Evolutionary conservation across 2,329 filamentous ascomycete genomes (phyloP).

Genomic region (Neocucurbitaria cava): DNA sequence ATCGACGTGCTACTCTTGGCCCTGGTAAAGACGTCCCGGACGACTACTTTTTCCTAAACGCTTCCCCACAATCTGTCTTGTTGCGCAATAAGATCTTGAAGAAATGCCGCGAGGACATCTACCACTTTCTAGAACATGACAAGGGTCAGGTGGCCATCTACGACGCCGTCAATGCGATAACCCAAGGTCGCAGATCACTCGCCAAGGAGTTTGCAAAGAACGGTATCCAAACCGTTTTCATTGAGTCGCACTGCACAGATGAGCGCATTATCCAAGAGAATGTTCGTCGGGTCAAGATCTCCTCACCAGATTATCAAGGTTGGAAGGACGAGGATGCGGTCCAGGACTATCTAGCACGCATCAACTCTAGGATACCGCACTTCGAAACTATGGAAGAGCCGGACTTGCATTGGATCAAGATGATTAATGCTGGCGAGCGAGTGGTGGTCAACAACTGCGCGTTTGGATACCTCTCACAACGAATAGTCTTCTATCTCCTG

Average conservation of each 20-base stretch:
- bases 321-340: slow-evolving; percentile 95
- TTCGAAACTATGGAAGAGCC: slow-evolving; percentile 96
- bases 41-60: slow-evolving; percentile 97
- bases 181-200: slow-evolving; percentile 79
- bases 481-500: slow-evolving; percentile 97
- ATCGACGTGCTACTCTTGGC: slow-evolving; percentile 88
- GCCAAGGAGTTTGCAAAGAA: slow-evolving; percentile 98
- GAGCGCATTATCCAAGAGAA: slow-evolving; percentile 95
- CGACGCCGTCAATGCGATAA: slow-evolving; percentile 93
- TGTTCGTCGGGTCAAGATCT: slow-evolving; percentile 96
- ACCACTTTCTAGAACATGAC: slow-evolving; percentile 93
- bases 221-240: slow-evolving; percentile 93
- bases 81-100: slow-evolving; percentile 96
- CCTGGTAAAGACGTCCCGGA: slow-evolving; percentile 85
- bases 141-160: slow-evolving; percentile 99
- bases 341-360: slow-evolving; percentile 86
- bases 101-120: slow-evolving; percentile 96
- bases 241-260: slow-evolving; percentile 94
- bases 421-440: slow-evolving; percentile 95
- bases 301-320: slow-evolving; percentile 92
- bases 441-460: slow-evolving; percentile 97
- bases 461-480: slow-evolving; percentile 94
- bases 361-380: slow-evolving; percentile 89
- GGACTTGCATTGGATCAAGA: slow-evolving; percentile 97
- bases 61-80: slow-evolving; percentile 89